Conservation (phyloP, 1,139 yeast genomes). For the Suhomyces maxii region DNA sequence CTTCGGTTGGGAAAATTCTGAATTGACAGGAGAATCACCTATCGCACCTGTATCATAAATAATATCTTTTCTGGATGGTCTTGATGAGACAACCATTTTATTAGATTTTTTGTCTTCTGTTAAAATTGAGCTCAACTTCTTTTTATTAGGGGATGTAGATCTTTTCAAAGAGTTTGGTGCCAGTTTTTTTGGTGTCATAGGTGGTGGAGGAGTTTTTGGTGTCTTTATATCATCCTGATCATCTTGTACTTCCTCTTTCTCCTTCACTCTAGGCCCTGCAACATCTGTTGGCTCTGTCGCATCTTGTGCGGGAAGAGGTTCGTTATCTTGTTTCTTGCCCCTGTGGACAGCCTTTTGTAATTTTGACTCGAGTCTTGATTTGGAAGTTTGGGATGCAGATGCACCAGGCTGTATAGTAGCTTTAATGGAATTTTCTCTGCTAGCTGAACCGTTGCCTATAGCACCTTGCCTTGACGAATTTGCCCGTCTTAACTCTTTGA, state of each 20-base stretch:
- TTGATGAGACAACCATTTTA: slow-evolving; percentile 26
- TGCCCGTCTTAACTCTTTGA: slow-evolving; percentile 46
- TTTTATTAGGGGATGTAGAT: slow-evolving; percentile 44
- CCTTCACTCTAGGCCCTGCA: not conserved
- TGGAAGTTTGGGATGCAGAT: slow-evolving; percentile 22
- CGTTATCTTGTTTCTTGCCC: slow-evolving; percentile 5
- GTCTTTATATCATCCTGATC: not conserved
- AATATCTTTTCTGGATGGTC: slow-evolving; percentile 33
- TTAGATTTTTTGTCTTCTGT: slow-evolving; percentile 18
- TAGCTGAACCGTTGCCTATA: slow-evolving; percentile 3
- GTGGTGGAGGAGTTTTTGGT: slow-evolving; percentile 19
- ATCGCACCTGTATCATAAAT: slow-evolving; percentile 16
- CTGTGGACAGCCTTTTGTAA: slow-evolving; percentile 31
- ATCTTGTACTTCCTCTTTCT: not conserved
- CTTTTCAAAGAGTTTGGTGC: slow-evolving; percentile 30
- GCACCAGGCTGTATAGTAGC: slow-evolving; percentile 5
- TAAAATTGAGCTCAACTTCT: slow-evolving; percentile 30
- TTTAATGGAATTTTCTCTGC: slow-evolving; percentile 9
- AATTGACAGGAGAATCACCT: slow-evolving; percentile 18
- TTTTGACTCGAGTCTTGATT: slow-evolving; percentile 33
- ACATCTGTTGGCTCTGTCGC: not conserved
- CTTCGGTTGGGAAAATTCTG: slow-evolving; percentile 32
- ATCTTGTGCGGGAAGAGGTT: not conserved
- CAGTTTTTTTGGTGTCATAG: slow-evolving; percentile 20
- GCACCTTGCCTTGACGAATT: slow-evolving; percentile 25